Conservation (phyloP, 805 yeast genomes). For the Hemisphaericaspora nanyangensis region DNA sequence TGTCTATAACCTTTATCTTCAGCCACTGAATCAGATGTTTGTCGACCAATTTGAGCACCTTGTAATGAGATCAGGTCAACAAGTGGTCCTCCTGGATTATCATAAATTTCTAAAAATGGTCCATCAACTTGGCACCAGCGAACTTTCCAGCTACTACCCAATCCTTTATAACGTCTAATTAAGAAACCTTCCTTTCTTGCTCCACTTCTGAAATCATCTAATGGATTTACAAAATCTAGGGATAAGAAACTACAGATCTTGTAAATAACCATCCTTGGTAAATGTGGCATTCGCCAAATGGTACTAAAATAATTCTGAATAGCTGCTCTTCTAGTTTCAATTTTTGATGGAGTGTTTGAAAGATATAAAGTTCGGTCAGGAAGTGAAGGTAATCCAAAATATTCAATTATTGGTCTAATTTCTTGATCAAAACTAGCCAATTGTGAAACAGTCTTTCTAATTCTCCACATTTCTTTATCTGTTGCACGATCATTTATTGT, state of each 20-base stretch:
- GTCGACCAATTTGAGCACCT: slow-evolving; percentile 56
- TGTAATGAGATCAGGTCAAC: slow-evolving; percentile 49
- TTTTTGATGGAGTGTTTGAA: slow-evolving; percentile 58
- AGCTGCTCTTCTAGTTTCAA: slow-evolving; percentile 55
- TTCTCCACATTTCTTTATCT: slow-evolving; percentile 69
- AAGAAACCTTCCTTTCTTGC: slow-evolving; percentile 62
- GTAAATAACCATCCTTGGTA: slow-evolving; percentile 50
- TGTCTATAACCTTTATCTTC: slow-evolving; percentile 52
- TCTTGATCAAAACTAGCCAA: slow-evolving; percentile 59
- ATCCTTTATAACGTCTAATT: slow-evolving; percentile 59
- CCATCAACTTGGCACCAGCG: slow-evolving; percentile 67
- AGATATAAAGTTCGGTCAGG: slow-evolving; percentile 63
- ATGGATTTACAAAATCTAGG: slow-evolving; percentile 58
- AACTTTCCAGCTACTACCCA: slow-evolving; percentile 63
- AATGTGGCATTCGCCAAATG: slow-evolving; percentile 52
- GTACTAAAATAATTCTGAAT: slow-evolving; percentile 59
- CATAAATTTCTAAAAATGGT: slow-evolving; percentile 53
- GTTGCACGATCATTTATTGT: slow-evolving; percentile 60
- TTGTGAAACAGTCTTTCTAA: slow-evolving; percentile 59
- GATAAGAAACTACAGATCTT: slow-evolving; percentile 64
- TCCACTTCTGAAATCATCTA: slow-evolving; percentile 51
- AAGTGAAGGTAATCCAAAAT: slow-evolving; percentile 54
- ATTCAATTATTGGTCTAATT: slow-evolving; percentile 48
- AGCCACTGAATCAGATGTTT: slow-evolving; percentile 38
- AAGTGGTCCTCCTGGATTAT: slow-evolving; percentile 50